A percentile compares a stretch with the other conserved stretches of the same genome.
Conservation (phyloP, 768 basidiomycete genomes). For the Trametes cingulata region DNA sequence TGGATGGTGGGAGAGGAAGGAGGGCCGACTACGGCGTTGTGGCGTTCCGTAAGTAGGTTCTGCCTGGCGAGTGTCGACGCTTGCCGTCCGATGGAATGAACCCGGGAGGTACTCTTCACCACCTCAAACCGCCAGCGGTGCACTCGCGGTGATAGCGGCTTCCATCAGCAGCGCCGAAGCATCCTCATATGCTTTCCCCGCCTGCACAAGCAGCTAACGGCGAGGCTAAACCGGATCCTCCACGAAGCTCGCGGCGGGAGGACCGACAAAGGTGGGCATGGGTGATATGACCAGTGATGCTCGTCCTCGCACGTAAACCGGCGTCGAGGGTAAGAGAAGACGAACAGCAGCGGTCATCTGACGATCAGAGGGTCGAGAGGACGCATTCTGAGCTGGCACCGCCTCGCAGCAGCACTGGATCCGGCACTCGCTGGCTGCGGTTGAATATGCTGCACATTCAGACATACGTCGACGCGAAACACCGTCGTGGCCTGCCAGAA, state of each 20-base stretch:
- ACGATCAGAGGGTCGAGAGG: slow-evolving; percentile 7
- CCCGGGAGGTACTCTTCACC: background rate
- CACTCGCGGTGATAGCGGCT: background rate
- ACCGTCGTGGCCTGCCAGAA: too few relatives aligned
- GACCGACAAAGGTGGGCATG: background rate
- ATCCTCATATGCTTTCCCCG: background rate
- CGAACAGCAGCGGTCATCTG: slow-evolving; percentile 3
- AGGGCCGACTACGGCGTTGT: background rate
- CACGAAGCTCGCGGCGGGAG: background rate
- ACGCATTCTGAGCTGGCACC: background rate
- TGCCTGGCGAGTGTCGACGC: background rate
- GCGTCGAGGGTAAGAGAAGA: background rate
- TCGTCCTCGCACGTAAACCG: slow-evolving; percentile 1
- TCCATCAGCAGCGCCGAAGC: background rate
- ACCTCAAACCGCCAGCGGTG: background rate
- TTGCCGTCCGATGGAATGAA: background rate
- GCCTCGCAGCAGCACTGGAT: background rate
- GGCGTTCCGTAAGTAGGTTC: background rate
- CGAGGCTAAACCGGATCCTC: slow-evolving; percentile 2
- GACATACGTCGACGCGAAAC: background rate
- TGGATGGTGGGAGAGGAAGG: background rate
- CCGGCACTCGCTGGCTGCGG: background rate
- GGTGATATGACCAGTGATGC: slow-evolving; percentile 5
- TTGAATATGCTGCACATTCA: background rate
- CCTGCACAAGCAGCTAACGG: background rate